Evolutionary conservation across 805 yeast genomes (phyloP), one percentile per base, ranked within the genome.

Genomic region (Pichia membranifaciens): DNA sequence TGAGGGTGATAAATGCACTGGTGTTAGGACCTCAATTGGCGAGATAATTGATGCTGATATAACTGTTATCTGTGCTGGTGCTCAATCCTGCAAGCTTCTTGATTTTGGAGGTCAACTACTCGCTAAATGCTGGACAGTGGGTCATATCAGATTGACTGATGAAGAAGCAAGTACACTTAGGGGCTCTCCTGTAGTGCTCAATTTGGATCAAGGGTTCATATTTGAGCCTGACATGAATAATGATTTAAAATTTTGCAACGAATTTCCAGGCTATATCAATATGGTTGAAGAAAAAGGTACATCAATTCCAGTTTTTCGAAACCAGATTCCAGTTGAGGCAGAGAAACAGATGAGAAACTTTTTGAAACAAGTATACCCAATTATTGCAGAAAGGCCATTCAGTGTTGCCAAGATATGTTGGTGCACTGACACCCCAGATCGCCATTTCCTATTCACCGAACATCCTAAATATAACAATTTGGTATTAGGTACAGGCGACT

Each of bases 401-500:
- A 29, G 58, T 4, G 62, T 60, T 16, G 58, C 66, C 20, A 71
- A 69, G 44, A 52, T 62, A 5, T 71, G 74, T 53, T 62, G 72
- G 67, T 59, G 65, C 38, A 65, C 73, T 18, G 77, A 74, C 49
- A 66, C 76, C 5, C 52, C 67, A 8, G 68, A 69, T 47, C 60
- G 69, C 7, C 67, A 72, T 47, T 72, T 71, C 45, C 55, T 73
- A 13, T 66, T 73, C 20, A 74, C 72, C 51, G 49, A 49, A 23
- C 61, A 68, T 20, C 78, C 77, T 2, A 53, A 54, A 1, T 51
- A 51, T 16, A 37, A 46, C 0, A 65, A 64, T 23, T 58, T 70
- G 1, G 64, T 51, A 43, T 68, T 74, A n/a, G 76, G 75, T 0
- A 62, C 73, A 10, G 79, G 79, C 16, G 78, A 73, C 53, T 67